Evolutionary conservation across 2,329 filamentous ascomycete genomes (phyloP).

Genomic region (Paraphoma sp.): DNA sequence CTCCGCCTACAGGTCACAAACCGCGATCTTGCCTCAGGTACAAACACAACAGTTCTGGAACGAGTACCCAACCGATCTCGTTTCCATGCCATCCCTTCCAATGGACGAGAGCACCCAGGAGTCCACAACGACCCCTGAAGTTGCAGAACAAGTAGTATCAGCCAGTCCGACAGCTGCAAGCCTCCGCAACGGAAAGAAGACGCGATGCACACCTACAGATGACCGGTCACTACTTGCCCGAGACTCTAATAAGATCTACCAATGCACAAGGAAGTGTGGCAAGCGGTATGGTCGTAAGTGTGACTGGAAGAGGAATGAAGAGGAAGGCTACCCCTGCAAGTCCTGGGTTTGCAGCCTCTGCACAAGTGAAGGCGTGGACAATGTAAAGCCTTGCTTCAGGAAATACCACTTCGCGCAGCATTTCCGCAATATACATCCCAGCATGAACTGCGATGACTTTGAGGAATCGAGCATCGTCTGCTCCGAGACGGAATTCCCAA

Average conservation of each 20-base stretch:
- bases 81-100: slow-evolving; percentile 15
- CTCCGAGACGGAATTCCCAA: slow-evolving; percentile 44
- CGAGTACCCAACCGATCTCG: slow-evolving; percentile 20
- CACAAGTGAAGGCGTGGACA: slow-evolving; percentile 36
- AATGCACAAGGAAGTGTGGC: slow-evolving; percentile 47
- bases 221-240: slow-evolving; percentile 35
- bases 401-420: slow-evolving; percentile 48
- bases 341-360: slow-evolving; percentile 45
- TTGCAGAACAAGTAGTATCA: slow-evolving; percentile 22
- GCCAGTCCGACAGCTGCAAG: slow-evolving; percentile 16
- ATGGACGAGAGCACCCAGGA: slow-evolving; percentile 12
- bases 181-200: slow-evolving; percentile 40
- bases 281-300: slow-evolving; percentile 48
- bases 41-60: slow-evolving; percentile 31
- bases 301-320: slow-evolving; percentile 49
- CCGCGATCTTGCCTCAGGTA: slow-evolving; percentile 18
- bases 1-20: slow-evolving; percentile 48
- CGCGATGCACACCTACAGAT: slow-evolving; percentile 41
- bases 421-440: slow-evolving; percentile 47
- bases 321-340: slow-evolving; percentile 46
- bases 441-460: slow-evolving; percentile 36
- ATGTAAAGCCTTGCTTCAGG: slow-evolving; percentile 46
- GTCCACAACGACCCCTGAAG: slow-evolving; percentile 19
- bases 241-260: slow-evolving; percentile 46
- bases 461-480: slow-evolving; percentile 40